Evolutionary conservation across 495 filamentous ascomycete genomes (phyloP).

Genomic region (Aspergillus diversus): DNA sequence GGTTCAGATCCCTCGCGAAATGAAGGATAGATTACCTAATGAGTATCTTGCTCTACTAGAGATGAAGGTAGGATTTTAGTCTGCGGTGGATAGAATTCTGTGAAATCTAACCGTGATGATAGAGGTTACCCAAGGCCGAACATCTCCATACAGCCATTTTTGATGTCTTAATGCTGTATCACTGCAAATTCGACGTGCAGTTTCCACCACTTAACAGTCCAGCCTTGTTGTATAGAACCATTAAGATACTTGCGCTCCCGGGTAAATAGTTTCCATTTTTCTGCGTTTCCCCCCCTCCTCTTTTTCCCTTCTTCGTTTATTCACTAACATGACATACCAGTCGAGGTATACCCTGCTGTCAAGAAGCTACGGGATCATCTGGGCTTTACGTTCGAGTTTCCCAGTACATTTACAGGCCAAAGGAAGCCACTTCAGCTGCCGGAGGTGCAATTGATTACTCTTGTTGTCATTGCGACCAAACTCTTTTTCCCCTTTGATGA

Average conservation of each 20-base stretch:
- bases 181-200: constrained; percentile 65
- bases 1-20: constrained; percentile 62
- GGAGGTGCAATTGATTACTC: constrained; percentile 69
- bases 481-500: constrained; percentile 76
- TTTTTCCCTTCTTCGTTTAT: neutral
- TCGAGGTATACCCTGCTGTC: constrained; percentile 69
- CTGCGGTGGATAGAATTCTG: neutral
- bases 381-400: constrained; percentile 59
- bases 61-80: constrained; percentile 47
- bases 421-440: constrained; percentile 56
- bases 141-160: constrained; percentile 66
- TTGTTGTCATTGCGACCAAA: constrained; percentile 80
- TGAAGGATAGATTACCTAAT: constrained; percentile 64
- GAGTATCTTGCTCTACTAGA: constrained; percentile 62
- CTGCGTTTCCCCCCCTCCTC: too few species aligned
- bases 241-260: constrained; percentile 77
- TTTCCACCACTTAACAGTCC: constrained; percentile 75
- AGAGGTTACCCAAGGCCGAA: constrained; percentile 51
- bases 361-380: constrained; percentile 62
- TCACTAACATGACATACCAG: constrained; percentile 31
- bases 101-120: constrained; percentile 15
- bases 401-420: constrained; percentile 34
- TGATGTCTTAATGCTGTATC: constrained; percentile 63
- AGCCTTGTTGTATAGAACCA: constrained; percentile 67
- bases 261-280: constrained; percentile 48